Percentiles rank a stretch among this genome's conserved stretches.
phyloP scores from a whole-genome alignment of 345 rosid species.

The Camelina sativa region DNA sequence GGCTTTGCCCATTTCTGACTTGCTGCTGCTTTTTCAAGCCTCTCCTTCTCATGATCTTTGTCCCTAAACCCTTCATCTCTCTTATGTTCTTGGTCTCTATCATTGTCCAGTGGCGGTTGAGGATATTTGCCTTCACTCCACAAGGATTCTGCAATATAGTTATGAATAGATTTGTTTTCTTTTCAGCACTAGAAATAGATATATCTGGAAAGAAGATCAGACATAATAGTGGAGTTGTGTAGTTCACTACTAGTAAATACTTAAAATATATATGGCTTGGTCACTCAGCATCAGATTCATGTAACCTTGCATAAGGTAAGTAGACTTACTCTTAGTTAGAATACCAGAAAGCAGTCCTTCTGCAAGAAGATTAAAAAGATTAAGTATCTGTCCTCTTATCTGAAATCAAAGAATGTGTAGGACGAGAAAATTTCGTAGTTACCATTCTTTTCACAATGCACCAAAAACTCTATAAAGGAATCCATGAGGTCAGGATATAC shows the following conservation, averaged over 20 bases:
- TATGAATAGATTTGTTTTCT: neutral
- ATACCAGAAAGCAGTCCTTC: slow-evolving; percentile 81
- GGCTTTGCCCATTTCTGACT: slow-evolving; percentile 74
- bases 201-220: neutral
- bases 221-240: neutral
- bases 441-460: slow-evolving; percentile 82
- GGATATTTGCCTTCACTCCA: slow-evolving; percentile 63
- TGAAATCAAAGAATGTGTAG: slow-evolving; percentile 18
- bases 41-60: slow-evolving; percentile 70
- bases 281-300: neutral
- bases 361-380: slow-evolving; percentile 48
- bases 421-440: slow-evolving; percentile 32
- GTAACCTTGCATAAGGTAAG: neutral
- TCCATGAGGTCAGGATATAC: slow-evolving; percentile 76
- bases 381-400: slow-evolving; percentile 9
- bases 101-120: slow-evolving; percentile 68
- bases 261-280: neutral
- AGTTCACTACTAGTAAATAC: neutral
- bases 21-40: slow-evolving; percentile 64
- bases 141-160: slow-evolving; percentile 51
- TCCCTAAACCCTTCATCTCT: slow-evolving; percentile 61
- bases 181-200: slow-evolving; percentile 3
- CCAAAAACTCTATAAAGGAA: slow-evolving; percentile 76
- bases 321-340: slow-evolving; percentile 78
- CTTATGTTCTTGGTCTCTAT: slow-evolving; percentile 58